A percentile compares a stretch with the other conserved stretches of the same genome.
phyloP scores from a whole-genome alignment of 164 flowering plant species.

The Dillenia turbinata region DNA sequence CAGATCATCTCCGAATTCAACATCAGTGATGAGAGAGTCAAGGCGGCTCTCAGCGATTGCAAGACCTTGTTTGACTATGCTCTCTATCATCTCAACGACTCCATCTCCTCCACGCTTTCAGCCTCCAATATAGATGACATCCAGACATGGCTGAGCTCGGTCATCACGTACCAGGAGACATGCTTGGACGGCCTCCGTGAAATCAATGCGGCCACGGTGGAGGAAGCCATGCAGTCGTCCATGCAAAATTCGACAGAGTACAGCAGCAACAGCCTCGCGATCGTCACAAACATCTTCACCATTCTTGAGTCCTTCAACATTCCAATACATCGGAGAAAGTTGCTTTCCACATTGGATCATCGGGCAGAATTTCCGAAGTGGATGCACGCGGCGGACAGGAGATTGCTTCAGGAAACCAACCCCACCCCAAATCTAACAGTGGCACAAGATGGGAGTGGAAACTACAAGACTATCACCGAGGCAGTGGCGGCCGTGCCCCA shows the following conservation, averaged over 20 bases:
- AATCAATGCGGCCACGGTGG: slow-evolving; percentile 17
- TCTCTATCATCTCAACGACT: slow-evolving; percentile 37
- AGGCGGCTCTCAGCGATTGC: slow-evolving; percentile 44
- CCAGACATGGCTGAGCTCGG: slow-evolving; percentile 67
- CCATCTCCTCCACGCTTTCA: slow-evolving; percentile 39
- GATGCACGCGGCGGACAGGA: too few relatives aligned
- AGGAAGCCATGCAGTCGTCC: slow-evolving; percentile 11
- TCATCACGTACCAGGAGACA: slow-evolving; percentile 56
- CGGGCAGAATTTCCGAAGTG: too few relatives aligned
- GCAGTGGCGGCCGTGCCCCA: slow-evolving; percentile 17
- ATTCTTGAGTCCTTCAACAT: slow-evolving; percentile 25
- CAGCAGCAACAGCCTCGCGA: slow-evolving; percentile 32
- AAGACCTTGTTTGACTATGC: slow-evolving; percentile 42
- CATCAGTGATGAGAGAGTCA: slow-evolving; percentile 9
- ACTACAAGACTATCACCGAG: slow-evolving; percentile 13
- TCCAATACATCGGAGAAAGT: slow-evolving; percentile 4
- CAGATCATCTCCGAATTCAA: slow-evolving; percentile 10
- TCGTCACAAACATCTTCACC: not conserved
- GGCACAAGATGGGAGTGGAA: slow-evolving; percentile 21
- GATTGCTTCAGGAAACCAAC: too few relatives aligned
- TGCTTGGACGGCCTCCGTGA: slow-evolving; percentile 66
- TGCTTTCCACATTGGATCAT: too few relatives aligned
- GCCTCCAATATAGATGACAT: slow-evolving; percentile 34
- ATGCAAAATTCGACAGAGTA: slow-evolving; percentile 23
- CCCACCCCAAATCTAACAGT: slow-evolving; percentile 1